phyloP scores from a whole-genome alignment of 2,329 filamentous ascomycete genomes.

The Ophiocordyceps robertsii region DNA sequence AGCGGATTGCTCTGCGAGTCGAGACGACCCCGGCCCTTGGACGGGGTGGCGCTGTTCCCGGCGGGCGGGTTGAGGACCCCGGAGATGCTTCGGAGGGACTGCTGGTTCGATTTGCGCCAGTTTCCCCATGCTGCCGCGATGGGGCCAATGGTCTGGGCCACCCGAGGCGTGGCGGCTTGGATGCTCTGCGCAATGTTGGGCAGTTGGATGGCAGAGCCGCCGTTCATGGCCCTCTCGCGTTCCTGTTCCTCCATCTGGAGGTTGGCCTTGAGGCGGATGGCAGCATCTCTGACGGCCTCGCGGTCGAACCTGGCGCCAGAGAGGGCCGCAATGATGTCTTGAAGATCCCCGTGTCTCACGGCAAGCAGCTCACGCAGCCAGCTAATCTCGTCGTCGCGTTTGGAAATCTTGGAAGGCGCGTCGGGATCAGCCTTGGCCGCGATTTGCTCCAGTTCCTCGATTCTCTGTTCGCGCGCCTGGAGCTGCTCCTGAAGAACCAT shows the following conservation, averaged over 20 bases:
- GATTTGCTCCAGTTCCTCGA: slow-evolving; percentile 72
- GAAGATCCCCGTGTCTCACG: slow-evolving; percentile 79
- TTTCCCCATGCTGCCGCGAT: slow-evolving; percentile 89
- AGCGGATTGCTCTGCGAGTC: slow-evolving; percentile 47
- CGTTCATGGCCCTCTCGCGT: slow-evolving; percentile 69
- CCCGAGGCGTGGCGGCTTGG: slow-evolving; percentile 66
- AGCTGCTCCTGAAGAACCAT: slow-evolving; percentile 93
- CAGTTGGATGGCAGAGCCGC: slow-evolving; percentile 51
- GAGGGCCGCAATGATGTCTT: slow-evolving; percentile 77
- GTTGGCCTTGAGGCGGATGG: slow-evolving; percentile 85
- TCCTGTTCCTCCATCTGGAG: slow-evolving; percentile 97
- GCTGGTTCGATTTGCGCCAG: slow-evolving; percentile 64
- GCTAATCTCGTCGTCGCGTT: slow-evolving; percentile 83
- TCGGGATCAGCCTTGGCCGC: slow-evolving; percentile 60
- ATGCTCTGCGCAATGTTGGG: slow-evolving; percentile 68
- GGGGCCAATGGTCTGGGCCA: slow-evolving; percentile 67
- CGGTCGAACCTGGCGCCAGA: slow-evolving; percentile 64
- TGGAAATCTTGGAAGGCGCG: slow-evolving; percentile 68
- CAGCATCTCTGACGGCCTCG: slow-evolving; percentile 72
- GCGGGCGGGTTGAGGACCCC: slow-evolving; percentile 31
- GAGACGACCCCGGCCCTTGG: slow-evolving; percentile 40
- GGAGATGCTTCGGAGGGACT: slow-evolving; percentile 33
- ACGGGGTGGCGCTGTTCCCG: slow-evolving; percentile 40
- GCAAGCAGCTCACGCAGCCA: slow-evolving; percentile 91
- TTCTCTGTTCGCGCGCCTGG: slow-evolving; percentile 80